These are phyloP conservation scores for Kodamaea nitidulidarum DNA, from an alignment of 805 yeast genomes.

Conservation along the genomic window DNA sequence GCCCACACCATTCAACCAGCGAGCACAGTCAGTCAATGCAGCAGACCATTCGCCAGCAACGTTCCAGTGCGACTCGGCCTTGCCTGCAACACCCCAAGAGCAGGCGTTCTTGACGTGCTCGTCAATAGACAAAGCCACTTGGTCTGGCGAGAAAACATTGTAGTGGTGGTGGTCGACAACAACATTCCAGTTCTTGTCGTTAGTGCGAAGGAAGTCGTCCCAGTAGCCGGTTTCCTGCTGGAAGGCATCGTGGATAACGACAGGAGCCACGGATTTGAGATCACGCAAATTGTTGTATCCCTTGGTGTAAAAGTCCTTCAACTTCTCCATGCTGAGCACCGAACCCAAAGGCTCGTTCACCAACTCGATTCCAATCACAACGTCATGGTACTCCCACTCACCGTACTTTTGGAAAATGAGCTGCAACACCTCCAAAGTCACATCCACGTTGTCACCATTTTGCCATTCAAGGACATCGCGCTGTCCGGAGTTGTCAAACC, in stretches of 20 bases:
- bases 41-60: constrained; percentile 73
- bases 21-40: constrained; percentile 87
- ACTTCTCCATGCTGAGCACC: constrained; percentile 50
- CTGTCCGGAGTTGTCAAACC: constrained; percentile 90
- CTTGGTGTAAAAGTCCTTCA: constrained; percentile 55
- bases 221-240: constrained; percentile 52
- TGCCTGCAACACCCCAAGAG: constrained; percentile 25
- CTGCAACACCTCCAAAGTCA: constrained; percentile 54
- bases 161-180: constrained; percentile 87
- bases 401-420: constrained; percentile 63
- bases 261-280: constrained; percentile 43
- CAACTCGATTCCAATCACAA: constrained; percentile 78
- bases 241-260: constrained; percentile 83
- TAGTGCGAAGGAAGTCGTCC: constrained; percentile 49
- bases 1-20: constrained; percentile 84
- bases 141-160: constrained; percentile 70
- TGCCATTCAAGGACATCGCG: constrained; percentile 63
- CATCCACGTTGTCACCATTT: constrained; percentile 45
- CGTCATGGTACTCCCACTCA: constrained; percentile 54
- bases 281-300: constrained; percentile 66
- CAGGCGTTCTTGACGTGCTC: constrained; percentile 49
- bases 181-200: constrained; percentile 48
- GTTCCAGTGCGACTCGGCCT: constrained; percentile 64
- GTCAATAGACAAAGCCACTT: constrained; percentile 55
- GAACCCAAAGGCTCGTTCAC: constrained; percentile 89